Evolutionary conservation across 2,329 filamentous ascomycete genomes (phyloP).

Genomic region (Trichoderma hamatum): DNA sequence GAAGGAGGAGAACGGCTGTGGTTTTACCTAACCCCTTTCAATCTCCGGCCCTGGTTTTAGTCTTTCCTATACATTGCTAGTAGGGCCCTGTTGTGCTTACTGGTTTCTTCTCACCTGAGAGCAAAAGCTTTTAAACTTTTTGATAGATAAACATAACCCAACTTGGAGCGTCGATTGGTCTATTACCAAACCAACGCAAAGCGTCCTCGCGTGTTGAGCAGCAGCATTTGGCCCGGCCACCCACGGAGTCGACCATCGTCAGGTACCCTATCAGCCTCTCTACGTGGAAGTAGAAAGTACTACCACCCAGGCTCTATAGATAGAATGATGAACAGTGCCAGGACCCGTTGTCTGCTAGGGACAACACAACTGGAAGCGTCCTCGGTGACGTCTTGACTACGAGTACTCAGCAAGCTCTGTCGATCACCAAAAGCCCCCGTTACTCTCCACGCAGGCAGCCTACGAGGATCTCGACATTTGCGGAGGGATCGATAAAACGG

Average conservation of each 20-base stretch:
- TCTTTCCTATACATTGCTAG: slow-evolving; percentile 2
- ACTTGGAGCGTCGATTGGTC: not conserved
- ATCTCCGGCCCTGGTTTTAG: slow-evolving; percentile 3
- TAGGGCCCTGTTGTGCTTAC: slow-evolving; percentile 1
- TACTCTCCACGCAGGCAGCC: slow-evolving; percentile 12
- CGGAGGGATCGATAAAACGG: slow-evolving; percentile 26
- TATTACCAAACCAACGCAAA: not conserved
- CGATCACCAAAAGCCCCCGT: slow-evolving; percentile 21
- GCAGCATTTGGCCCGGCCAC: not conserved
- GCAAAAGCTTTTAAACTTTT: slow-evolving; percentile 6
- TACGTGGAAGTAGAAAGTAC: not conserved
- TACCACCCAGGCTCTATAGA: not conserved
- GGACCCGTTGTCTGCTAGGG: not conserved
- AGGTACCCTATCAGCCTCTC: not conserved
- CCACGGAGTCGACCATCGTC: not conserved
- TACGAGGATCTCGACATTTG: slow-evolving; percentile 25
- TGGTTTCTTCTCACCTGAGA: not conserved
- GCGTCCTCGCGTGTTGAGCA: not conserved
- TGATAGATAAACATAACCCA: not conserved
- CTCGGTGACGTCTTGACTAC: slow-evolving; percentile 1
- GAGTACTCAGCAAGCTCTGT: slow-evolving; percentile 8
- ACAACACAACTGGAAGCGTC: not conserved
- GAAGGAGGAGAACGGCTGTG: not conserved
- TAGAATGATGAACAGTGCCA: not conserved
- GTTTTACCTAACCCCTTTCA: slow-evolving; percentile 2